A percentile compares a stretch with the other conserved stretches of the same genome.
phyloP scores from a whole-genome alignment of 1,139 yeast species.

The Saccharomyces hybrid region DNA sequence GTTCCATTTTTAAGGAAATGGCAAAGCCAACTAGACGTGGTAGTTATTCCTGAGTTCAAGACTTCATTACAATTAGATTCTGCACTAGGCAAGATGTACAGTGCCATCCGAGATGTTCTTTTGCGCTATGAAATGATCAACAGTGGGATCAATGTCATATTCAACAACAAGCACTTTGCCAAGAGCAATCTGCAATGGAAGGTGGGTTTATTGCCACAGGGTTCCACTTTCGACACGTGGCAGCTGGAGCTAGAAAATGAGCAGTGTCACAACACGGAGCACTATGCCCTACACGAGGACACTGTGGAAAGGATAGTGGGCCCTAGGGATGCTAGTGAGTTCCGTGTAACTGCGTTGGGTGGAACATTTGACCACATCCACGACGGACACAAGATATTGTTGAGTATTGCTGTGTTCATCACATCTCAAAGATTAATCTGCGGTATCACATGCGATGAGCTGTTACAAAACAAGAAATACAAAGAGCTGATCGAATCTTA shows the following conservation, averaged over 20 bases:
- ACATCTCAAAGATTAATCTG: constrained; percentile 51
- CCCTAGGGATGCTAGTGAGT: constrained; percentile 21
- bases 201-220: constrained; percentile 1
- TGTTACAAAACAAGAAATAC: constrained; percentile 70
- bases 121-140: constrained; percentile 5
- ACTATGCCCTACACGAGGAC: not conserved
- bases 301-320: not conserved
- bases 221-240: not conserved
- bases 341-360: constrained; percentile 58
- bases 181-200: constrained; percentile 13
- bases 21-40: constrained; percentile 15
- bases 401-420: constrained; percentile 64
- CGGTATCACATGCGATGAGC: constrained; percentile 77
- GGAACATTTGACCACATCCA: constrained; percentile 97
- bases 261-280: not conserved
- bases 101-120: constrained; percentile 21
- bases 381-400: constrained; percentile 84
- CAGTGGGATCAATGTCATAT: constrained; percentile 13
- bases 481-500: constrained; percentile 58
- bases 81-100: constrained; percentile 25
- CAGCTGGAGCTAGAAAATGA: not conserved
- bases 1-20: not conserved
- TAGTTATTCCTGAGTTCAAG: constrained; percentile 16
- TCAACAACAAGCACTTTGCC: constrained; percentile 5
- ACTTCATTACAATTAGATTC: constrained; percentile 22